Conservation (phyloP, 139 green algal genomes). For the Microglena sp. region DNA sequence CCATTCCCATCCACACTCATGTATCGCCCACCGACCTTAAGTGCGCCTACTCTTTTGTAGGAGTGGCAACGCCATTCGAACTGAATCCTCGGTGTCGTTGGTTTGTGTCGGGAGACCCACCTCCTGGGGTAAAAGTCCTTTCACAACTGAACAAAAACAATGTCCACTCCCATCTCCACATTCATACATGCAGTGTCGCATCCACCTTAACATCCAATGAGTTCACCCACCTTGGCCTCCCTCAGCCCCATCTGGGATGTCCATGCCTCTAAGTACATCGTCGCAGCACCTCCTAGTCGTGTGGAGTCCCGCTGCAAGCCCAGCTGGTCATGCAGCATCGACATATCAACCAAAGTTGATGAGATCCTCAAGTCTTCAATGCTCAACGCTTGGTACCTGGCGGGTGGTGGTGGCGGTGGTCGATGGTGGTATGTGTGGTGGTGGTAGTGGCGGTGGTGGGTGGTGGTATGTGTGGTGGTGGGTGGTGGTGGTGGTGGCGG, state of each 20-base stretch:
- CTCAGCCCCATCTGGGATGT: slow-evolving; percentile 14
- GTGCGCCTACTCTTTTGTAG: no score
- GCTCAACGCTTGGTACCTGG: slow-evolving; percentile 9
- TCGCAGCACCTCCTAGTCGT: slow-evolving; percentile 5
- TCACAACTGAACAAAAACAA: no score
- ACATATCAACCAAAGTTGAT: slow-evolving; percentile 12
- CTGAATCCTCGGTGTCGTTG: no score
- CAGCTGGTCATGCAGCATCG: slow-evolving; percentile 15
- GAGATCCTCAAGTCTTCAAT: slow-evolving; percentile 15
- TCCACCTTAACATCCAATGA: no score
- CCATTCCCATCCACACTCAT: no score
- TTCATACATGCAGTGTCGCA: no score
- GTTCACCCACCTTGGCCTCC: slow-evolving; percentile 12
- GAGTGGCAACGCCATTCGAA: no score
- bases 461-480: not conserved
- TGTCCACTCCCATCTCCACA: no score
- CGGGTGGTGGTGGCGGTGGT: not conserved
- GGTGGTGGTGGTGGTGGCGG: not conserved
- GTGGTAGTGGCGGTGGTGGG: not conserved
- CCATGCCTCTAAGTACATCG: slow-evolving; percentile 2
- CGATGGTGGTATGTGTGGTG: not conserved
- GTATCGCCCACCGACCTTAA: no score
- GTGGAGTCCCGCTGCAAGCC: slow-evolving; percentile 14
- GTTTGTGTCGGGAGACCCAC: no score
- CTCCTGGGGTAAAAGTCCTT: no score